Evolutionary conservation across 768 basidiomycete genomes (phyloP), one percentile per base, ranked within the genome.

Genomic region (Roridomyces roridus): DNA sequence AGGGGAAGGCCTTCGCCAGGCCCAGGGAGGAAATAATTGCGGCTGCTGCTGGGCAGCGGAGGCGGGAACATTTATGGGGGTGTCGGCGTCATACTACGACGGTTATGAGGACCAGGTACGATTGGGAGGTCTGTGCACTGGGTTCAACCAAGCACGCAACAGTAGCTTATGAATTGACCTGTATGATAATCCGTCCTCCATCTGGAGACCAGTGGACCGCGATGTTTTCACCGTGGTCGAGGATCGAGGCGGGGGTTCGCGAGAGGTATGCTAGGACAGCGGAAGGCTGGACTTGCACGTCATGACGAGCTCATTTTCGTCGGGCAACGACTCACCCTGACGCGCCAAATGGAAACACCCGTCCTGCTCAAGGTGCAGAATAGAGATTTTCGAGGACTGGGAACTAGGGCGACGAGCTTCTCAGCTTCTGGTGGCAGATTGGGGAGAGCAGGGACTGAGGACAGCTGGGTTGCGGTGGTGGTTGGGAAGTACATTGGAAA

Each of bases 101-200:
- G 6, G 82, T 80, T 36, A 94, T 77, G 42, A 94, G 78, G 12
- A 97, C 86, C 23, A 97, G 78, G 70, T 87, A 89, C 2, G 92
- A 94, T 49, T 83, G 79, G 6, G 87, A 81, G 0, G 95, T 96
- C 94, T 96, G 47, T n/a, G n/a, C n/a, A n/a, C n/a, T n/a, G n/a
- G n/a, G n/a, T n/a, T n/a, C n/a, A n/a, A n/a, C n/a, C n/a, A n/a
- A n/a, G n/a, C n/a, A n/a, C 23, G 47, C 24, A 9, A 15, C 23
- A 37, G 14, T 12, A 24, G 37, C 45, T 11, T 15, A 8, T 10
- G n/a, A 37, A 40, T 18, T 6, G 54, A 91, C 95, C 74, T 90
- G 85, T 20, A 98, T 82, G 49, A 95, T 84, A 44, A 98, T 85
- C 63, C 86, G 80, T 65, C 80, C 79, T 29, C 90, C 88, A 69